Percentiles rank a stretch among this genome's conserved stretches.
phyloP scores from a whole-genome alignment of 768 basidiomycete genomes.

The Sporobolomyces phaffii region DNA sequence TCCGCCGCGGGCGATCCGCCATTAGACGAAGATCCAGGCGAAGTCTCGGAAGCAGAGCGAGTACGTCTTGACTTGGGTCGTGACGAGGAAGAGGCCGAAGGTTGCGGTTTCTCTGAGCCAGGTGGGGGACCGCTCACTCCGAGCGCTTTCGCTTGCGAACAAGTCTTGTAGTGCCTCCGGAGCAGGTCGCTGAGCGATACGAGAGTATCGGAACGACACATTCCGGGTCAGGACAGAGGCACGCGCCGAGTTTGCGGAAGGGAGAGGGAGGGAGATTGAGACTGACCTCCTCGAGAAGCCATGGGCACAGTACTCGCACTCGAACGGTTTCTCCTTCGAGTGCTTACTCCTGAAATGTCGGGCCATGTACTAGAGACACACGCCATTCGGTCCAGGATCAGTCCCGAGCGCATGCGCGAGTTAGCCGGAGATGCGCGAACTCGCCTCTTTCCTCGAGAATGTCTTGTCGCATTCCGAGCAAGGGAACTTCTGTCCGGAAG shows the following conservation, averaged over 20 bases:
- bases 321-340: conserved; percentile 25
- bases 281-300: conserved; percentile 22
- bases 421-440: background rate
- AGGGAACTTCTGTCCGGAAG: background rate
- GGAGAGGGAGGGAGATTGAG: background rate
- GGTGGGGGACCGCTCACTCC: conserved; percentile 5
- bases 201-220: no score
- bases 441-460: conserved; percentile 28
- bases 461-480: conserved; percentile 26
- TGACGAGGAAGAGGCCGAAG: background rate
- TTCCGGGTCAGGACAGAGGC: background rate
- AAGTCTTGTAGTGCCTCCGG: conserved; percentile 27
- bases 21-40: background rate
- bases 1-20: background rate
- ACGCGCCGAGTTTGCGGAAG: no score
- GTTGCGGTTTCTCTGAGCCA: background rate
- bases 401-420: background rate
- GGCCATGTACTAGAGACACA: conserved; percentile 18
- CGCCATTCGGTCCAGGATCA: background rate
- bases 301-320: conserved; percentile 25
- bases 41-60: background rate
- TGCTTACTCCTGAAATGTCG: conserved; percentile 24
- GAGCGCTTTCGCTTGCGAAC: conserved; percentile 15
- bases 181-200: conserved; percentile 21
- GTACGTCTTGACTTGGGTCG: background rate